phyloP scores from a whole-genome alignment of 2,329 filamentous ascomycete genomes.

The Fusarium falciforme region DNA sequence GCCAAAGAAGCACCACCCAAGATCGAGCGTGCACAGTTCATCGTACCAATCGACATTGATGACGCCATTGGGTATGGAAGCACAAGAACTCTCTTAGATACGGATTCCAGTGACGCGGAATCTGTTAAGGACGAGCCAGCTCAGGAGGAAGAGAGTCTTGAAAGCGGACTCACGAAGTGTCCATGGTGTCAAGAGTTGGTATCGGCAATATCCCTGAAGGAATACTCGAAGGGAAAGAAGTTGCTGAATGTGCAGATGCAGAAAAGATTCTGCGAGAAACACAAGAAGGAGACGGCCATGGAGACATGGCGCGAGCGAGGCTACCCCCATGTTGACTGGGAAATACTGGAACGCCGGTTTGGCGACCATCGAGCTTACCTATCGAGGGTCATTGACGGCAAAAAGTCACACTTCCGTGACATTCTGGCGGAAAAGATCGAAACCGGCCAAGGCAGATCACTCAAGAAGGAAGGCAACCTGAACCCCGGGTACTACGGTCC shows the following conservation, averaged over 20 bases:
- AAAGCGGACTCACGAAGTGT: conserved; percentile 57
- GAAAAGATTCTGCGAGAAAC: conserved; percentile 71
- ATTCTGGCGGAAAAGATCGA: conserved; percentile 66
- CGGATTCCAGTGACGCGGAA: conserved; percentile 23
- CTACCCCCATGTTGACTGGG: conserved; percentile 81
- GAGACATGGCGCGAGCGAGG: conserved; percentile 60
- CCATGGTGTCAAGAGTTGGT: conserved; percentile 75
- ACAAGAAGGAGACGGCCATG: conserved; percentile 67
- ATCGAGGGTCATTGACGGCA: conserved; percentile 68
- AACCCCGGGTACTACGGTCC: conserved; percentile 88
- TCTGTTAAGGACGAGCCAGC: conserved; percentile 6
- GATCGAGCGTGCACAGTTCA: conserved; percentile 11
- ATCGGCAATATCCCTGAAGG: conserved; percentile 63
- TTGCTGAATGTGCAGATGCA: conserved; percentile 69
- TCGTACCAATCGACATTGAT: conserved; percentile 23
- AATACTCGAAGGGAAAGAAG: conserved; percentile 58
- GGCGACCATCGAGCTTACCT: conserved; percentile 66
- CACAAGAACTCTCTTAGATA: conserved; percentile 27
- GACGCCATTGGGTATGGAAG: neutral
- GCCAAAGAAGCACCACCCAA: neutral
- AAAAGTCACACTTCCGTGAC: conserved; percentile 70
- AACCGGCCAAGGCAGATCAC: conserved; percentile 66
- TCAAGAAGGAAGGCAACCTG: conserved; percentile 68
- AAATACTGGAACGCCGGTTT: conserved; percentile 68
- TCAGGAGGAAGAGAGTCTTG: conserved; percentile 2